Percentiles rank a stretch among this genome's conserved stretches.
Evolutionary conservation across 257 asterid genomes (phyloP).

Genomic region (Solanum virginianum): DNA sequence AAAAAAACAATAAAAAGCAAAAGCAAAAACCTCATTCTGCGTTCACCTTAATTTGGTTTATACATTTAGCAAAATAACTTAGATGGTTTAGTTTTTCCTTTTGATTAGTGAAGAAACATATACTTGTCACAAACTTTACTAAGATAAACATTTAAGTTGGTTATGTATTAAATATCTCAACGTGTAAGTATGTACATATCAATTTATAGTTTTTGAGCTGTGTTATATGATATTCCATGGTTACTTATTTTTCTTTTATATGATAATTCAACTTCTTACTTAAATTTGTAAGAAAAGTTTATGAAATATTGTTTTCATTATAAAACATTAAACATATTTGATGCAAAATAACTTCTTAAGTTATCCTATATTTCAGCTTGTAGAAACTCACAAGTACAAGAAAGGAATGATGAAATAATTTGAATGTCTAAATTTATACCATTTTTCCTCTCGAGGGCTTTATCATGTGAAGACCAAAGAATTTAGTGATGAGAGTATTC

Average conservation of each 20-base stretch:
- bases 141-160: neutral
- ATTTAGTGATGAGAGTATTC: constrained; percentile 85
- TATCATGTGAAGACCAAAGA: constrained; percentile 96
- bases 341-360: neutral
- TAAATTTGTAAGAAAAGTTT: neutral
- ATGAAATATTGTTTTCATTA: neutral
- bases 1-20: neutral
- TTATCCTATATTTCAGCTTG: neutral
- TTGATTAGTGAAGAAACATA: neutral
- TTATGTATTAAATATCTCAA: neutral
- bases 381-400: neutral
- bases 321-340: neutral
- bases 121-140: neutral
- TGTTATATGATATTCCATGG: neutral
- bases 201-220: neutral
- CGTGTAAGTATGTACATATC: neutral
- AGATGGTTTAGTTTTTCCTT: neutral
- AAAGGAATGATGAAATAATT: neutral
- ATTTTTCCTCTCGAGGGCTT: constrained; percentile 84
- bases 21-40: neutral
- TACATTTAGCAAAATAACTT: neutral
- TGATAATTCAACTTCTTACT: neutral
- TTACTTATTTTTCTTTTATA: neutral
- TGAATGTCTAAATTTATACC: constrained; percentile 25
- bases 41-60: neutral